phyloP scores from a whole-genome alignment of 805 yeast genomes.

The Yarrowia phangngaensis region DNA sequence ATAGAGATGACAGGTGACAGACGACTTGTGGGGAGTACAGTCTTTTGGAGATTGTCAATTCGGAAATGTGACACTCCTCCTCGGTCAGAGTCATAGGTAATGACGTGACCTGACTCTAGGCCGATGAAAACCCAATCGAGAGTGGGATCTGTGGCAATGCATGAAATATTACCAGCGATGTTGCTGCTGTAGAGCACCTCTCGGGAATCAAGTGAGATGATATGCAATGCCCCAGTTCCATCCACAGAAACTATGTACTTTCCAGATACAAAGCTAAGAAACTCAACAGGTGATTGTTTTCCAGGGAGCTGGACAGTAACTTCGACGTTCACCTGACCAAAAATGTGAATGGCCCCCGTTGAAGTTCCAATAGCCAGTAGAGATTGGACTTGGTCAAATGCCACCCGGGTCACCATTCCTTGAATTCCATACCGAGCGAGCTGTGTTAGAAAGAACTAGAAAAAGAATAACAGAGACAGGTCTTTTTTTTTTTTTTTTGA shows the following conservation, averaged over 20 bases:
- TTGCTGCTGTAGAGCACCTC: conserved; percentile 56
- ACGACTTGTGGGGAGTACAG: conserved; percentile 54
- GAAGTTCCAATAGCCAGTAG: conserved; percentile 77
- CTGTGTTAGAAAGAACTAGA: conserved; percentile 22
- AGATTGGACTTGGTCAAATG: conserved; percentile 86
- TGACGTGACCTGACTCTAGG: conserved; percentile 64
- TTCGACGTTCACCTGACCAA: conserved; percentile 79
- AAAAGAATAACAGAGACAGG: neutral
- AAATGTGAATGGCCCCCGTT: conserved; percentile 65
- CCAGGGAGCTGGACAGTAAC: conserved; percentile 54
- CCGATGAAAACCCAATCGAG: conserved; percentile 86
- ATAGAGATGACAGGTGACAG: conserved; percentile 63
- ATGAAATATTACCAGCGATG: conserved; percentile 63
- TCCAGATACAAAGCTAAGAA: conserved; percentile 70
- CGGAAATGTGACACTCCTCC: conserved; percentile 61
- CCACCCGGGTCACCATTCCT: conserved; percentile 63
- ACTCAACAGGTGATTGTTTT: conserved; percentile 39
- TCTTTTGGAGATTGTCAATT: conserved; percentile 67
- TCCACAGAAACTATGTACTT: conserved; percentile 75
- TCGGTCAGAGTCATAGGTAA: conserved; percentile 78
- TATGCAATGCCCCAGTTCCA: conserved; percentile 54
- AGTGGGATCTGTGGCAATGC: conserved; percentile 76
- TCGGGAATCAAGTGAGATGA: conserved; percentile 66
- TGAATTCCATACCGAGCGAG: conserved; percentile 53
- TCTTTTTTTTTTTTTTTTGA: too few relatives aligned